Base-by-base conservation (phyloP, 257 asterid species). In the Verbascum thapsus region DNA sequence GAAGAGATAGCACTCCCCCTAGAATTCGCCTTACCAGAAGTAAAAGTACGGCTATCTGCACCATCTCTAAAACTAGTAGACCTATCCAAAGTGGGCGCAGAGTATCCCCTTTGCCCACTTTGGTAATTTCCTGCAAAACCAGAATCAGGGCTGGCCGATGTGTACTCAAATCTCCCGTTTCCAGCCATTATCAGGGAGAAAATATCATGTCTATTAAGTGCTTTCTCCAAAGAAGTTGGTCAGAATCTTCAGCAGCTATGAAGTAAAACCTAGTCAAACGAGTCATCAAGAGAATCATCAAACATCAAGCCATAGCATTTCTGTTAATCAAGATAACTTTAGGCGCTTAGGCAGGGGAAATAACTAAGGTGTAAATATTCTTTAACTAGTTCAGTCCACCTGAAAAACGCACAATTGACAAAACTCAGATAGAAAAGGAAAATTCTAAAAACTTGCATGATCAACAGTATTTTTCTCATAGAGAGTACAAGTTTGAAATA, bases 1-100 rank as follows among this genome's bases (percentile, higher is more conserved):
- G 73, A 52, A 3, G 78, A 68, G 64, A 81, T 54, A 59, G 77
- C 81, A 78, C 64, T 68, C 26, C 78, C 88, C 68, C 91, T 76
- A 52, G 88, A 79, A 70, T 82, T 80, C 60, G 79, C 77, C 79
- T 83, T 90, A 30, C 82, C 91, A 48, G 87, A 77, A 69, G 84
- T 78, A 69, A 76, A 72, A 39, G 72, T 66, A 69, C 95, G 81
- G 45, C 74, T 79, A 45, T 87, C 96, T 56, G 84, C 75, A 72
- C 81, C 74, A 69, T 92, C 97, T 64, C 94, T 79, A 78, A 87
- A 88, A 83, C 97, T 92, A 65, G 90, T 81, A 39, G 94, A 76
- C 73, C 90, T 81, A 35, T 83, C 95, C 68, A 87, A 61, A 58
- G 71, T 58, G 59, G 90, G 79, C 63, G 84, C 87, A 65, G 85